Base-by-base conservation (phyloP, 345 rosid species). In the Dimocarpus longan region DNA sequence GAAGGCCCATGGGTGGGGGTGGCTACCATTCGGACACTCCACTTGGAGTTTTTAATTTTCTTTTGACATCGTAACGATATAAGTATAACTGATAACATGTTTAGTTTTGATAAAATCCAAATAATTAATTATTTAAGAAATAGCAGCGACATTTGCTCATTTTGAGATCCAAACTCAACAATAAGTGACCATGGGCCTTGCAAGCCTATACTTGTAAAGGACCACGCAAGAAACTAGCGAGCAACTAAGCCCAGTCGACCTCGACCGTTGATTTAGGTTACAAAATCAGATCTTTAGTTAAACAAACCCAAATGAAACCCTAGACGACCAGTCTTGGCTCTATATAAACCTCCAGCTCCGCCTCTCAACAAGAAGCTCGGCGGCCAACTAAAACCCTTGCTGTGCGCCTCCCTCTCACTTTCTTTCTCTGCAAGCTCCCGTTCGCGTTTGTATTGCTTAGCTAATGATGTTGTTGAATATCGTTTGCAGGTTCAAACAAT, bases 401-500 rank as follows among this genome's bases (percentile, higher is more conserved):
- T 19, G 84, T 84, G 60, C 78, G 54, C 21, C 6, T 40, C 78
- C 32, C 52, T 37, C 11, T 42, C 68, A 15, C 2, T 0, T 0
- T 10, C 5, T 32, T 0, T 0, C 7, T 21, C 15, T 16, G 26
- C 5, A 19, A 6, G 16, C 9, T 40, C 21, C 24, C 16, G 2
- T 10, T 32, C 39, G 10, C 16, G 5, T 26, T 11, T 32, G 3
- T 76, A 43, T 44, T 43, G 69, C 44, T 65, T 26, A 32, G 16
- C 0, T 42, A 19, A 48, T 10, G 16, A 15, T 52, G 40, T 63
- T 24, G n/a, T 43, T n/a, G 62, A 19, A 26, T 11, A 37, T 71
- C 10, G 24, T 60, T 39, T 71, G 65, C 26, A 24, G 76, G 79
- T 59, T 22, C 68, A 48, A 79, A 75, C 88, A 76, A 91, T 93